Base-by-base conservation (phyloP, 176 grass and related monocot genomes). In the Typha latifolia region DNA sequence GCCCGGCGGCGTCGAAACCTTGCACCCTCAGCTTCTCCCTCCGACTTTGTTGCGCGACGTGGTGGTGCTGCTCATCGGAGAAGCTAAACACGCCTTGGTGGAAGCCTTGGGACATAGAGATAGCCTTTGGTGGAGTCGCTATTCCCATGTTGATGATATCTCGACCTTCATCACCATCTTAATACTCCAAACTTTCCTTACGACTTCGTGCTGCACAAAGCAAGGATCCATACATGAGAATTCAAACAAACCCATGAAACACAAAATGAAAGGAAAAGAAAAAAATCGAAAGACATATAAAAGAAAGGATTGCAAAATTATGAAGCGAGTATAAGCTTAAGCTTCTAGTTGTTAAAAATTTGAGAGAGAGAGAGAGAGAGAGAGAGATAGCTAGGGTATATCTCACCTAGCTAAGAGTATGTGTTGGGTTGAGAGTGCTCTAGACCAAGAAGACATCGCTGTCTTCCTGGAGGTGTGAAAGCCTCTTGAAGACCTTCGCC, bases 31-130 rank as follows among this genome's bases (percentile, higher is more conserved):
- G 76, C 79, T 99, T 99, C 47, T 99, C 89, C 51, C 89, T 78
- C 70, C 94, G 85, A 79, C 82, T 90, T 79, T 96, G 93, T 75
- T 96, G 93, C 47, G 93, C 93, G 74, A 99, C 72, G 73, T 93
- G 94, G 23, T 89, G 84, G 48, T 82, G 81, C 65, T 86, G 74
- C 47, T 87, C 32, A 10, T 82, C 52, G 49, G 87, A 84, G 78
- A 84, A 91, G 75, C 81, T 72, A 75, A 82, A 91, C 78, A 81
- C n/a, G 75, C 76, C 81, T 76, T 88, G 87, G 68, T 87, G 89
- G 89, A 99, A 99, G 51, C 89, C 86, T 74, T 90, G 85, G 81
- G 94, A 93, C 94, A 99, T 99, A 90, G 94, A 85, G 72, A 37
- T 69, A 37, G 32, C 49, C 61, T 69, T 69, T 51, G 88, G 82